Base-by-base conservation (phyloP, 768 basidiomycete species). In the Lactarius hatsudake region DNA sequence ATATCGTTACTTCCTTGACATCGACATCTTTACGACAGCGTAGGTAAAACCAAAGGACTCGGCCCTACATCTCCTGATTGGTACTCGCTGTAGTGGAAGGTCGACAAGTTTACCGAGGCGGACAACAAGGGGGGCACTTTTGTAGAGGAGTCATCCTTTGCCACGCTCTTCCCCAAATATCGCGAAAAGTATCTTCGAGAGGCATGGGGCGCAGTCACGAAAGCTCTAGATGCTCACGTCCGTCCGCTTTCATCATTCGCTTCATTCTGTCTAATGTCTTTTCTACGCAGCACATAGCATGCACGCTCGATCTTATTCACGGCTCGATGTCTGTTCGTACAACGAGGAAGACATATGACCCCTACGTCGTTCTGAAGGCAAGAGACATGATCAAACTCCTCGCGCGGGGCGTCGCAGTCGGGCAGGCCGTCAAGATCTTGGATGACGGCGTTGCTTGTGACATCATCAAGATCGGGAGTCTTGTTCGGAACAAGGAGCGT, bases 291-390 rank as follows among this genome's bases (percentile, higher is more conserved):
- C 94, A 93, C 13, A 80, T 98, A 56, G 84, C 89, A 26, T 98
- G 95, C 74, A 93, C 91, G 34, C 87, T 99, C 23, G 96, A 99
- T 78, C 81, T 99, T 68, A 87, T 99, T 34, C 93, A 98, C 70
- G 97, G 97, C 69, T 93, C 93, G 34, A 98, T 99, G 97, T 90
- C 94, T 45, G 97, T 98, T 43, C 86, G 88, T 66, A 99, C 97
- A 32, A 98, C 97, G 15, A 87, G 97, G 64, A 98, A 97, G 83
- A 94, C 97, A 40, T 96, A 85, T 78, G 97, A 99, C 76, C 97
- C 97, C 0, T 98, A 98, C 75, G 87, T 97, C 68, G 87, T 98
- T 67, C 83, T 99, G 67, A 98, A 98, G 80, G 95, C 94, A 12
- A 86, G 97, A 51, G 97, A 99, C 77, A 83, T 98, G 81, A 86